These are phyloP conservation scores for Microdochium nivale DNA, from an alignment of 2,329 filamentous ascomycete genomes.

Conservation along the genomic window DNA sequence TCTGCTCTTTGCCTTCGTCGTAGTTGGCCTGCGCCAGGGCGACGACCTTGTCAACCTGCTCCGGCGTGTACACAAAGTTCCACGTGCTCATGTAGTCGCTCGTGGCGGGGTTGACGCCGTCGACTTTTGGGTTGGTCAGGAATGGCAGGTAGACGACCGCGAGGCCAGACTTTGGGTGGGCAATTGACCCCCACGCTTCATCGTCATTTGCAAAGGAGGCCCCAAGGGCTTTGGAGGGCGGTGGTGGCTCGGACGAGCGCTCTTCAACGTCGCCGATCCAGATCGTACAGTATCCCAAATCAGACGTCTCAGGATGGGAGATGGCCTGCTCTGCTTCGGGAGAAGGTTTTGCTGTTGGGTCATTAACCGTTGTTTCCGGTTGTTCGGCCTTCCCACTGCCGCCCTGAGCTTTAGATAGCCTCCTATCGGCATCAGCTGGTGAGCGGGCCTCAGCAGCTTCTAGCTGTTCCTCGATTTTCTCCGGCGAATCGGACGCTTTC, in stretches of 20 bases:
- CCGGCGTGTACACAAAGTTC: conserved; percentile 94
- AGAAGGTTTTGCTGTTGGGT: background rate
- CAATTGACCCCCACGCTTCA: conserved; percentile 56
- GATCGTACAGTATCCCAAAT: conserved; percentile 84
- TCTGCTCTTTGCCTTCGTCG: conserved; percentile 69
- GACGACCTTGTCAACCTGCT: conserved; percentile 81
- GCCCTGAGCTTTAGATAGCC: conserved; percentile 50
- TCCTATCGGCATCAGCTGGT: conserved; percentile 51
- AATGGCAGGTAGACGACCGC: conserved; percentile 88
- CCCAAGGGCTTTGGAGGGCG: conserved; percentile 36
- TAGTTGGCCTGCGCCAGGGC: conserved; percentile 81
- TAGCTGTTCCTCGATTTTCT: conserved; percentile 56
- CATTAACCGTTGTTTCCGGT: background rate
- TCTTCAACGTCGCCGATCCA: conserved; percentile 87
- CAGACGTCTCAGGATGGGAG: conserved; percentile 38
- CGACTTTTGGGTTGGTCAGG: conserved; percentile 70
- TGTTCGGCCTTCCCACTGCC: conserved; percentile 5
- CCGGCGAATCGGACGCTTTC: conserved; percentile 44
- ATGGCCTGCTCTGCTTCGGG: conserved; percentile 27
- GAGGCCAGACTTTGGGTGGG: conserved; percentile 73
- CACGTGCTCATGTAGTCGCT: conserved; percentile 90
- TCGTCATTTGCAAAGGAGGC: conserved; percentile 36
- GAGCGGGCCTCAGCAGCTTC: conserved; percentile 57
- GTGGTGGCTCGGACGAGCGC: conserved; percentile 46
- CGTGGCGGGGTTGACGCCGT: conserved; percentile 72